Evolutionary conservation across 257 asterid genomes (phyloP).

Genomic region (Hygrophila difformis): DNA sequence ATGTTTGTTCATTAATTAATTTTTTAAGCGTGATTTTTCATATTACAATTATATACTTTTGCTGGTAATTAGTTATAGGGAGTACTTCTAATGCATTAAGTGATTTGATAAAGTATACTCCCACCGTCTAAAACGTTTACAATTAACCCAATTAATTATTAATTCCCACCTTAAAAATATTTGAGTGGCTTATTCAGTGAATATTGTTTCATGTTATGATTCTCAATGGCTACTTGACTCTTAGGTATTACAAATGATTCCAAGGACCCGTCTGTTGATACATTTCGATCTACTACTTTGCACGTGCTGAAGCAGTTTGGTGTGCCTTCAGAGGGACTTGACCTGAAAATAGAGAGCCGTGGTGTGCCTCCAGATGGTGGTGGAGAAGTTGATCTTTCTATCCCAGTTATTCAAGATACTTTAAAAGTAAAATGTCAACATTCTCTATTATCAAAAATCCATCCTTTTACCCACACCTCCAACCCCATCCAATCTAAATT

Average conservation of each 20-base stretch:
- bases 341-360: conserved; percentile 62
- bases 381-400: conserved; percentile 64
- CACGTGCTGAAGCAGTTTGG: conserved; percentile 82
- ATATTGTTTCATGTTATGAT: too few species aligned
- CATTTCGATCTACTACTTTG: conserved; percentile 58
- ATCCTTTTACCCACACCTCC: neutral
- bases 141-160: too few species aligned
- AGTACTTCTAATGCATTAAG: too few species aligned
- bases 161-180: too few species aligned
- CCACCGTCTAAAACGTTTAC: too few species aligned
- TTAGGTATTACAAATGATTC: conserved; percentile 87
- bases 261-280: conserved; percentile 86
- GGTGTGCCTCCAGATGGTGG: conserved; percentile 94
- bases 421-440: conserved; percentile 39
- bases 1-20: too few species aligned
- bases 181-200: too few species aligned
- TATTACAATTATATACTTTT: too few species aligned
- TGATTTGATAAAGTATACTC: too few species aligned
- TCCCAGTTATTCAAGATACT: conserved; percentile 60
- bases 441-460: neutral
- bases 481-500: neutral
- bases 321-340: conserved; percentile 59
- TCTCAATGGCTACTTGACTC: conserved; percentile 3
- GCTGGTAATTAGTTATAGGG: too few species aligned
- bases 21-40: too few species aligned